Evolutionary conservation across 2,329 filamentous ascomycete species (phyloP).

Genomic region (Fonsecaea pedrosoi): DNA sequence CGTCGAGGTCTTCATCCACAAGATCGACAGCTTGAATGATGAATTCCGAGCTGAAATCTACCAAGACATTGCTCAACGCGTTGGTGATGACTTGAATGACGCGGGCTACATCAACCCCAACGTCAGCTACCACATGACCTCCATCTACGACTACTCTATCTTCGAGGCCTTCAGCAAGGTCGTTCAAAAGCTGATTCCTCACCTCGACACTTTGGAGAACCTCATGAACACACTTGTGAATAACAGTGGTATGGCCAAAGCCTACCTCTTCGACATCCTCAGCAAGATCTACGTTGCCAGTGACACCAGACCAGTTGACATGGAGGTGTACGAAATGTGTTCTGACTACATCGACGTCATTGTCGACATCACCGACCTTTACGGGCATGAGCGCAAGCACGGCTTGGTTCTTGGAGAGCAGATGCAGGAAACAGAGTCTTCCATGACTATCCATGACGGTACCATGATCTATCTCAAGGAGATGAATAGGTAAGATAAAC

Average conservation of each 20-base stretch:
- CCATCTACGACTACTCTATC: slow-evolving; percentile 97
- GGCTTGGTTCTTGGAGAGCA: slow-evolving; percentile 51
- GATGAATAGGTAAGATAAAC: slow-evolving; percentile 66
- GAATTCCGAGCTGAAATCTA: slow-evolving; percentile 97
- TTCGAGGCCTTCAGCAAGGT: slow-evolving; percentile 99
- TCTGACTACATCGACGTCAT: slow-evolving; percentile 99
- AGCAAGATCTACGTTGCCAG: slow-evolving; percentile 99
- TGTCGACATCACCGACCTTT: slow-evolving; percentile 94
- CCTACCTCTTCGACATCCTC: slow-evolving; percentile 95
- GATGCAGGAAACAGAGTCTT: slow-evolving; percentile 65
- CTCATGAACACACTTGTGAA: slow-evolving; percentile 93
- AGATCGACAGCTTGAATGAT: slow-evolving; percentile 95
- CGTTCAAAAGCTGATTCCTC: slow-evolving; percentile 95
- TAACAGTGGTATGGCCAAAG: slow-evolving; percentile 95
- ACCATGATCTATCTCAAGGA: slow-evolving; percentile 70
- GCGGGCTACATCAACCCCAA: slow-evolving; percentile 91
- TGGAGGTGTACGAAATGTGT: slow-evolving; percentile 97
- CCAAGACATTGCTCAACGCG: slow-evolving; percentile 93
- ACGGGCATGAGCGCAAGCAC: slow-evolving; percentile 65
- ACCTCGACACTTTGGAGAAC: slow-evolving; percentile 88
- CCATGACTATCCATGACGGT: slow-evolving; percentile 67
- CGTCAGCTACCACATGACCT: slow-evolving; percentile 93
- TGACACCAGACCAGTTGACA: slow-evolving; percentile 89
- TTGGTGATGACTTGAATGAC: slow-evolving; percentile 94
- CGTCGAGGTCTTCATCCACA: slow-evolving; percentile 98